Percentiles rank a stretch among this genome's conserved stretches.
Conservation (phyloP, 495 filamentous ascomycete species). For the Terfezia claveryi region DNA sequence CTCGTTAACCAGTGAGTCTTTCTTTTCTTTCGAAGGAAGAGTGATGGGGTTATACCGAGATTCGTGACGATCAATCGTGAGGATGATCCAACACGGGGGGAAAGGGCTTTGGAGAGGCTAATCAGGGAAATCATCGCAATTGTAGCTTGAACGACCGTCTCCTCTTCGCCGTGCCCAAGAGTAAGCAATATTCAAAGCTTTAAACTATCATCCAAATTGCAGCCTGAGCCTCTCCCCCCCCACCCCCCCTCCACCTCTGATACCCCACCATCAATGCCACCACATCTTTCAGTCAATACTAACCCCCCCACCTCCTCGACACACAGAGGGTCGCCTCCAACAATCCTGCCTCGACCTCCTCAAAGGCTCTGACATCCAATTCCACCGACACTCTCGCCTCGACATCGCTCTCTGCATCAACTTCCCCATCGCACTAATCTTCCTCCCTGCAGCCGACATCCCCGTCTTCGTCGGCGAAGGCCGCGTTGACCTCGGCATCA, state of each 20-base stretch:
- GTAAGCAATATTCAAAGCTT: conserved; percentile 31
- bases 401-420: conserved; percentile 96
- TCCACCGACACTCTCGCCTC: conserved; percentile 72
- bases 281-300: background rate
- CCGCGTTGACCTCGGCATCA: conserved; percentile 82
- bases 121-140: conserved; percentile 3
- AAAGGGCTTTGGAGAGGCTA: background rate
- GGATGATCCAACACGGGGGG: no score
- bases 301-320: conserved; percentile 3
- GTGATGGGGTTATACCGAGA: conserved; percentile 1
- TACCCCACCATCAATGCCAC: background rate
- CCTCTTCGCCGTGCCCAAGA: conserved; percentile 93
- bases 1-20: conserved; percentile 59
- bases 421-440: conserved; percentile 81
- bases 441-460: conserved; percentile 92
- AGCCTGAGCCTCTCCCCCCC: background rate
- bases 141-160: conserved; percentile 71
- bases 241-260: background rate
- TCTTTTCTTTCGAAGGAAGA: background rate
- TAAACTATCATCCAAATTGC: background rate
- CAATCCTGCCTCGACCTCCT: conserved; percentile 71
- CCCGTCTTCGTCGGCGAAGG: conserved; percentile 93
- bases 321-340: conserved; percentile 72
- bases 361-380: conserved; percentile 83
- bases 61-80: no score